Base-by-base conservation (phyloP, 2,329 filamentous ascomycete species). In the Fusarium pilosicola region DNA sequence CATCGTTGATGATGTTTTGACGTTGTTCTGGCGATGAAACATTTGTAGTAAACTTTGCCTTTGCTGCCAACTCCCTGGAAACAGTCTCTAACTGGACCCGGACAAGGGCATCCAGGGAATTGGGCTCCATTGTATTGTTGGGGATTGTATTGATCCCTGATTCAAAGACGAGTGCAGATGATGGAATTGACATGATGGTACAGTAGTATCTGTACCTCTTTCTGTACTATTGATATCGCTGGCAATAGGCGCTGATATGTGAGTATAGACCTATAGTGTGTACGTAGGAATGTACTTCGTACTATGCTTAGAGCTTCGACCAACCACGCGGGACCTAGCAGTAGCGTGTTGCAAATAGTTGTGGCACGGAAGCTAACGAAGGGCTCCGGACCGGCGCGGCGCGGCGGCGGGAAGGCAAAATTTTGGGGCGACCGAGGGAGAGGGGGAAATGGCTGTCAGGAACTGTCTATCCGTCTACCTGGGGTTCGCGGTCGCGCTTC, bases 1-100 rank as follows among this genome's bases (percentile, higher is more conserved):
- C 77, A 39, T 83, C 80, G 38, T 72, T 73, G 46, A 82, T 76
- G 57, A 83, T 63, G 45, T 79, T 80, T 20, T 77, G 74, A 20
- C 77, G 70, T 48, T 75, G 41, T 62, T 66, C 48, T 67, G 71
- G n/a, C 56, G 62, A 55, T 38, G 62, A 51, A 30, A 48, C 38
- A 42, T 65, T 28, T 20, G 55, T 32, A 32, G 60, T 60, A 39
- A 74, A 61, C 38, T 73, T 60, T n/a, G 55, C 62, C 44, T 64
- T 73, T 62, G 65, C 65, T 58, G 76, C 74, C 34, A 79, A 52
- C 20, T 79, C 73, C 30, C 55, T 74, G 59, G 76, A 66, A 57
- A 76, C 76, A 46, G 71, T 56, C 28, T 78, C 74, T 30, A 82
- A 73, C 61, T 81, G 75, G 52, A 72, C 51, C n/a, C 74, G 76